Conservation (phyloP, 306 rosid genomes). For the Trifolium repens region DNA sequence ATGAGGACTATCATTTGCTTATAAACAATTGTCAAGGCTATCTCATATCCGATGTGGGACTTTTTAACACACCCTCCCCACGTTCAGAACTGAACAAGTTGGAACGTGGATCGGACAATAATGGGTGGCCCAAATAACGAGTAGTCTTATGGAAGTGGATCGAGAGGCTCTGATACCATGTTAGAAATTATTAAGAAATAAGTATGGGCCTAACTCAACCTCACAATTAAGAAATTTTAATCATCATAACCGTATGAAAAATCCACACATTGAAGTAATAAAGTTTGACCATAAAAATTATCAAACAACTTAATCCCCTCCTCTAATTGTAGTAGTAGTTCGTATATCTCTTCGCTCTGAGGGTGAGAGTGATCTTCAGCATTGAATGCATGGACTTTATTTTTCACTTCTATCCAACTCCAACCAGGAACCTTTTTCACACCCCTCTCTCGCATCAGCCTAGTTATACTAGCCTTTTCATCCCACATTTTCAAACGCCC, state of each 20-base stretch:
- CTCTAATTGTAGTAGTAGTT: conserved; percentile 52
- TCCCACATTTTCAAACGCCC: conserved; percentile 71
- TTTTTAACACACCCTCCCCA: too few relatives aligned
- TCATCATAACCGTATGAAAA: conserved; percentile 15
- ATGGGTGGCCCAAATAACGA: too few relatives aligned
- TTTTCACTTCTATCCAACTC: conserved; percentile 85
- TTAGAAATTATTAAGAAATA: too few relatives aligned
- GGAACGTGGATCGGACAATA: too few relatives aligned
- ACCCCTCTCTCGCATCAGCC: conserved; percentile 77
- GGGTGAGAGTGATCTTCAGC: conserved; percentile 78
- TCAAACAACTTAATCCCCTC: conserved; percentile 51
- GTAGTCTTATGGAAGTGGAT: too few relatives aligned
- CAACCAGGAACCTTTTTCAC: conserved; percentile 86
- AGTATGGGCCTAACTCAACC: too few relatives aligned
- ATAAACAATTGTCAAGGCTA: too few relatives aligned
- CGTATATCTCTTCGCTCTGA: conserved; percentile 50
- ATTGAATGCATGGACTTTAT: conserved; percentile 76
- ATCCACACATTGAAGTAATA: conserved; percentile 2
- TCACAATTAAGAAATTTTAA: not conserved
- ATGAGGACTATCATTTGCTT: too few relatives aligned
- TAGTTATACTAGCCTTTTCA: conserved; percentile 68
- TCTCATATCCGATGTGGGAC: too few relatives aligned
- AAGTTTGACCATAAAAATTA: conserved; percentile 6
- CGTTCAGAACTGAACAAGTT: too few relatives aligned
- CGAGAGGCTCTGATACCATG: too few relatives aligned